Conservation (phyloP, 176 grass and related monocot genomes). For the Aegilops bicornis region DNA sequence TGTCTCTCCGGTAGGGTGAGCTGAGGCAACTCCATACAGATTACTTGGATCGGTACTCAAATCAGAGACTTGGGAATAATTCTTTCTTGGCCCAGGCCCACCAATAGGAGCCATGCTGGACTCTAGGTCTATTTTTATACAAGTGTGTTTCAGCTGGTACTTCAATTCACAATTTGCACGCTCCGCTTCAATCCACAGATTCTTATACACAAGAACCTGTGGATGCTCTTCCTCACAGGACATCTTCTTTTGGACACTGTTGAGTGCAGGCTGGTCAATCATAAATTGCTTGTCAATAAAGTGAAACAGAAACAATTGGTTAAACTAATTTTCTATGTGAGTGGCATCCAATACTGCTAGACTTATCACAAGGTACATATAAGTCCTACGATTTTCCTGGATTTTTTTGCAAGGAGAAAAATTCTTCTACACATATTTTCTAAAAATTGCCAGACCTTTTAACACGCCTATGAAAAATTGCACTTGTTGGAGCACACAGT, state of each 20-base stretch:
- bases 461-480: background rate
- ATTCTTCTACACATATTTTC: background rate
- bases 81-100: conserved; percentile 28
- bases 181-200: conserved; percentile 61
- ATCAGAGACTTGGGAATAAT: conserved; percentile 28
- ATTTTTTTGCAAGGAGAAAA: background rate
- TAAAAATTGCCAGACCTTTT: conserved; percentile 14
- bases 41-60: conserved; percentile 18
- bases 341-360: background rate
- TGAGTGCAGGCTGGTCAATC: conserved; percentile 35
- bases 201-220: conserved; percentile 47
- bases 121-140: conserved; percentile 37
- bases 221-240: conserved; percentile 31
- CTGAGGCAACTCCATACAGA: conserved; percentile 13
- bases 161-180: conserved; percentile 49
- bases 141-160: conserved; percentile 55
- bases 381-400: background rate
- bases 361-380: background rate
- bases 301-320: background rate
- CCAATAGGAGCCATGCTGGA: conserved; percentile 30
- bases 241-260: conserved; percentile 22
- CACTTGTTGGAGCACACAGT: background rate
- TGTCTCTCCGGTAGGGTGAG: conserved; percentile 15
- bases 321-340: background rate
- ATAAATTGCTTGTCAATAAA: conserved; percentile 29